Evolutionary conservation across 176 grass and related monocot genomes (phyloP), one percentile per base, ranked within the genome.

Genomic region (Oryza australiensis): DNA sequence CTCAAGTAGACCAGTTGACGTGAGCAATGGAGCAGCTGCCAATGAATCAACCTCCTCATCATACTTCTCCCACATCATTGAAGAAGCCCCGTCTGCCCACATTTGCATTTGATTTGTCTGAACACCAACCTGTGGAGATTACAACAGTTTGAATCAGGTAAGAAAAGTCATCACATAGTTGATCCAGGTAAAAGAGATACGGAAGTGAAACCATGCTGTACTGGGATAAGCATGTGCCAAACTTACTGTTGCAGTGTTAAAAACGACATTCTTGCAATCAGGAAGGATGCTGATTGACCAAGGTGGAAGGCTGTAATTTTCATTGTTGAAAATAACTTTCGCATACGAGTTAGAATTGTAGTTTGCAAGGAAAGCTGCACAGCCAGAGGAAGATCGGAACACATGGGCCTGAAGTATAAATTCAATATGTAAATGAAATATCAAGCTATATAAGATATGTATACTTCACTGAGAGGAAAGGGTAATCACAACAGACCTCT

Each of bases 221-320:
- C 5, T 73, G 55, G 59, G 33, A 66, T n/a, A 49, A 74, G 40
- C 13, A 53, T 7, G 74, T 78, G n/a, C 53, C 18, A 27, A 88
- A 89, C 89, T 86, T 89, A 99, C 97, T 13, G 89, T 99, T 82
- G 97, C 97, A 68, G 89, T 99, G 73, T 99, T 99, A 73, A 94
- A 99, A 74, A 96, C 91, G 4, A 95, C 93, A 75, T 90, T 99
- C 75, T 85, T 95, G 80, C 97, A 99, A 79, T 99, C 97, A 73
- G 97, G 91, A 88, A 99, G 93, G 78, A 99, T 92, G 87, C 97
- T 99, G 72, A 99, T 99, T 77, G 97, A 99, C 97, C 97, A 99
- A 88, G 97, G 93, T 72, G 97, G 97, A 62, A 99, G 79, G 78
- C 73, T 99, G 84, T 99, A 99, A 23, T 95, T 80, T 51, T 82